Base-by-base conservation (phyloP, 2,329 filamentous ascomycete genomes). In the Pestalotiopsis sp. region DNA sequence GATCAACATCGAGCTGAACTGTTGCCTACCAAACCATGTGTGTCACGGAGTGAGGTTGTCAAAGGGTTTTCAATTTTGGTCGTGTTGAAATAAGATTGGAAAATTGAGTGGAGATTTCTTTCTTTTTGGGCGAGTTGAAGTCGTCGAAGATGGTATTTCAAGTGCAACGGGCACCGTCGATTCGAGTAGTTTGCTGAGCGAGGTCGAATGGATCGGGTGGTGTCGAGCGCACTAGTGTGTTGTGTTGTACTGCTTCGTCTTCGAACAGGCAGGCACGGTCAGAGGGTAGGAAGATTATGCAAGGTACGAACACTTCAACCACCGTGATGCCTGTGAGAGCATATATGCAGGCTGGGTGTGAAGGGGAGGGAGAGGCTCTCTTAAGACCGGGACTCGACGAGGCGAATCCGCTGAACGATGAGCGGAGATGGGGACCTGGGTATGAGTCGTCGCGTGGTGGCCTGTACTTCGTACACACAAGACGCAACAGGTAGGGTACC, bases 1-100 rank as follows among this genome's bases (percentile, higher is more conserved):
- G 75, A 77, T 70, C 52, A 66, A 60, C 74, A 78, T 77, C 73
- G 63, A 79, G 74, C 73, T 75, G 64, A 79, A 74, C 73, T 74
- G 69, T 68, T 73, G 72, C 69, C 74, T 73, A 71, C 74, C 71
- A 72, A 71, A 73, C 74, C 73, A 69, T 65, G 52, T 64, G 45
- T 58, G 49, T 72, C 71, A 74, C 72, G 39, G 69, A 67, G 60
- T 68, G 62, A 39, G 13, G 41, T 57, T 49, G 41, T 49, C n/a
- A 14, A 49, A n/a, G 41, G 4, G 7, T 9, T 36, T 36, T 36
- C 20, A n/a, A 20, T n/a, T 7, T 52, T 20, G 57, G 64, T 67
- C 5, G 66, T 41, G 57, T 36, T 14, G 45, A n/a, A 23, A n/a
- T n/a, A n/a, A 9, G 17, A 52, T n/a, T 52, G 17, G 45, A 14